These are phyloP conservation scores for Cairneyella variabilis DNA, from an alignment of 495 filamentous ascomycete genomes.

Conservation along the genomic window DNA sequence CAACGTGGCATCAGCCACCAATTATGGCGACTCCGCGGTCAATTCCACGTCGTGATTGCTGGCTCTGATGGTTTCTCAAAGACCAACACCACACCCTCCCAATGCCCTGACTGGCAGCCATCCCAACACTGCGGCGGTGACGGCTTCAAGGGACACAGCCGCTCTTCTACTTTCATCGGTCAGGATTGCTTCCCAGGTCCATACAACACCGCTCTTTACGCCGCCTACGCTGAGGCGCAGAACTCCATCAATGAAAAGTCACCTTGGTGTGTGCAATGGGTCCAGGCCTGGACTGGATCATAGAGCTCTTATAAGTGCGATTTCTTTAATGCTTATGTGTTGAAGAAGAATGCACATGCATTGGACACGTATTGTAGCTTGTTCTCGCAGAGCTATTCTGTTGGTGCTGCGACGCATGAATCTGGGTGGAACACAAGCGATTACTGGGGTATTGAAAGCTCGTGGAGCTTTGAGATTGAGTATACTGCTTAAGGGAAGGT, in stretches of 20 bases:
- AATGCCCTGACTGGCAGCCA: constrained; percentile 23
- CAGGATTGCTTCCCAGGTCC: constrained; percentile 37
- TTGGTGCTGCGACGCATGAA: constrained; percentile 25
- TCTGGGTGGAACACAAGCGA: constrained; percentile 5
- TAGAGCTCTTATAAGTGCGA: constrained; percentile 35
- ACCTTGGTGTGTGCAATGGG: neutral
- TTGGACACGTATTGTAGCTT: constrained; percentile 28
- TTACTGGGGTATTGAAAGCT: constrained; percentile 13
- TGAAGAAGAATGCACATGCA: constrained; percentile 34
- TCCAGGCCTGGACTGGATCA: constrained; percentile 2
- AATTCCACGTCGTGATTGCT: constrained; percentile 42
- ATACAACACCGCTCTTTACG: constrained; percentile 37
- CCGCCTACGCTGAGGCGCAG: constrained; percentile 37
- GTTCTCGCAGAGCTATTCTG: constrained; percentile 22
- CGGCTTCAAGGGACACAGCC: constrained; percentile 26
- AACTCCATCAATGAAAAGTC: constrained; percentile 19
- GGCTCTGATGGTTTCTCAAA: constrained; percentile 37
- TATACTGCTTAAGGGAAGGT: neutral
- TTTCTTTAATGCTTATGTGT: constrained; percentile 47
- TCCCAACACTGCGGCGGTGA: constrained; percentile 35
- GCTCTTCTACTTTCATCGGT: constrained; percentile 37
- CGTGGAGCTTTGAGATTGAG: neutral
- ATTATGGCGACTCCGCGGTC: constrained; percentile 32
- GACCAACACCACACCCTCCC: constrained; percentile 29
- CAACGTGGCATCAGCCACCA: constrained; percentile 28